Conservation (phyloP, 768 basidiomycete genomes). For the Trametes cinnabarina region DNA sequence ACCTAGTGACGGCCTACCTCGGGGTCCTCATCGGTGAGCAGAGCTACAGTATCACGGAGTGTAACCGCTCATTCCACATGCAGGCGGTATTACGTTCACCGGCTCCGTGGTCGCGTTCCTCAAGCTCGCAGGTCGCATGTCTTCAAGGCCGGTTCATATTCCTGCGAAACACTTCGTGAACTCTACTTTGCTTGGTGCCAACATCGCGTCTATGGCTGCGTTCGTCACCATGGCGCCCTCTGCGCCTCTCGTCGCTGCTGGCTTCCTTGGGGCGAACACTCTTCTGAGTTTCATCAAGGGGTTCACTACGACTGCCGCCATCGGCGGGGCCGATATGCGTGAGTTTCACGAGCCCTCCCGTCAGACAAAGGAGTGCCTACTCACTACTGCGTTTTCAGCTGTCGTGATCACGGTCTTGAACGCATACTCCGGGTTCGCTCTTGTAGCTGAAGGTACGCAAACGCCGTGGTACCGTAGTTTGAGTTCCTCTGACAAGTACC, state of each 20-base stretch:
- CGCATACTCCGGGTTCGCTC: conserved; percentile 87
- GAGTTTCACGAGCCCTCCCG: conserved; percentile 29
- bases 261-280: conserved; percentile 72
- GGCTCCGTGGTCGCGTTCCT: conserved; percentile 88
- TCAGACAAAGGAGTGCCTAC: neutral
- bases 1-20: conserved; percentile 82
- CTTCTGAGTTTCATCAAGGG: conserved; percentile 82
- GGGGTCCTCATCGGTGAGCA: conserved; percentile 75
- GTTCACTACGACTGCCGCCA: conserved; percentile 85
- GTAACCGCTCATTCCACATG: neutral
- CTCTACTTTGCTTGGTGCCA: conserved; percentile 64
- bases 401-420: conserved; percentile 90
- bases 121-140: conserved; percentile 81
- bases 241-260: conserved; percentile 73
- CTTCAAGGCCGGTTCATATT: conserved; percentile 66
- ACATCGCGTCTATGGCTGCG: conserved; percentile 70
- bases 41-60: neutral
- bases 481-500: neutral
- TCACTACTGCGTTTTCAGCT: conserved; percentile 41
- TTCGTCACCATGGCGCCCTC: conserved; percentile 70
- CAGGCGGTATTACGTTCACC: conserved; percentile 83
- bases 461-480: neutral
- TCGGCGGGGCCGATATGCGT: conserved; percentile 95
- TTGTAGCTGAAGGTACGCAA: conserved; percentile 75
- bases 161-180: conserved; percentile 82